Evolutionary conservation across 2,329 filamentous ascomycete genomes (phyloP).

Genomic region (Hymenoscyphus salicellus): DNA sequence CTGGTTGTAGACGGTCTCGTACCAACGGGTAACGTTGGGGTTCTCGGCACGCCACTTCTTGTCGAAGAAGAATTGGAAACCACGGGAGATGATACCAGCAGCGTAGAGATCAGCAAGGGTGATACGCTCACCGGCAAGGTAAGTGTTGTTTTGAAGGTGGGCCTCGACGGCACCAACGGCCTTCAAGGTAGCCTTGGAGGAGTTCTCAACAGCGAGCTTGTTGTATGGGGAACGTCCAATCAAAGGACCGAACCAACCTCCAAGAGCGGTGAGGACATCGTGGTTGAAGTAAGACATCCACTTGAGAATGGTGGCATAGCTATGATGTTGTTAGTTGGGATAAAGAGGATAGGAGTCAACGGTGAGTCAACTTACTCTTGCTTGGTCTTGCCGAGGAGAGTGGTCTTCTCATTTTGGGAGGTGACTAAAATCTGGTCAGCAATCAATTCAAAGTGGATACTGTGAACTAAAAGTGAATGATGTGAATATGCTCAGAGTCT

Average conservation of each 20-base stretch:
- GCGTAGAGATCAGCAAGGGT: constrained; percentile 93
- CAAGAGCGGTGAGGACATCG: constrained; percentile 73
- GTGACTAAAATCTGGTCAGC: constrained; percentile 62
- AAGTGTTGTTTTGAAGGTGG: constrained; percentile 90
- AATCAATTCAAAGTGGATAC: constrained; percentile 14
- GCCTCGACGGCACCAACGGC: constrained; percentile 73
- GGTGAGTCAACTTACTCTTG: constrained; percentile 68
- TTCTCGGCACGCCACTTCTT: constrained; percentile 79
- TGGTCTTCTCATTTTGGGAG: constrained; percentile 99
- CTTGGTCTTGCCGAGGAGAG: constrained; percentile 98
- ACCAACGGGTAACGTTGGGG: constrained; percentile 91
- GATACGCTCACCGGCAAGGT: constrained; percentile 95
- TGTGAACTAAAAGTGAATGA: constrained; percentile 15
- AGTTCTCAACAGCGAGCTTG: constrained; percentile 93
- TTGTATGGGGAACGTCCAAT: constrained; percentile 83
- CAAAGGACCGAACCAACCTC: constrained; percentile 82
- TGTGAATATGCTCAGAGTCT: constrained; percentile 68
- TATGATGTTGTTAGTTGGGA: constrained; percentile 36
- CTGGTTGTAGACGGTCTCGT: constrained; percentile 89
- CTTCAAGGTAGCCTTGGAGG: constrained; percentile 65
- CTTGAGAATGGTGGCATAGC: constrained; percentile 92
- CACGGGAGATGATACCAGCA: constrained; percentile 74
- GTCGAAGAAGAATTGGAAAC: constrained; percentile 93
- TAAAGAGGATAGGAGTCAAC: not conserved
- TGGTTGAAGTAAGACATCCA: constrained; percentile 97